These are phyloP conservation scores for Thoreauomyces humboldtii DNA, from an alignment of 192 early-diverging fungal species.

Conservation along the genomic window DNA sequence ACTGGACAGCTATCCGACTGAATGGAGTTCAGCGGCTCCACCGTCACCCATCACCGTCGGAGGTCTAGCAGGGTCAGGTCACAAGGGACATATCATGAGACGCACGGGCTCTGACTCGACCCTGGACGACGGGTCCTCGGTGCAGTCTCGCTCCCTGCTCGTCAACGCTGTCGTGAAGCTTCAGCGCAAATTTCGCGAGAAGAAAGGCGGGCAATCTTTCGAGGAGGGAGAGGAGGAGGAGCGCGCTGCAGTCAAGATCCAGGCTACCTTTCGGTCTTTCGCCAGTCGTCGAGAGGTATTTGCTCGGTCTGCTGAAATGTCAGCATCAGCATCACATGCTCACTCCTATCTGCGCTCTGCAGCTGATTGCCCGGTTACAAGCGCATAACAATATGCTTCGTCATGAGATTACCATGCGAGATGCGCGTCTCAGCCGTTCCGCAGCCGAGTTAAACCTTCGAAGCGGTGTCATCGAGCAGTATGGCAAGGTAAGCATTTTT, in stretches of 20 bases:
- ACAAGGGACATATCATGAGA: background rate
- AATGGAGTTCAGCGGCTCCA: background rate
- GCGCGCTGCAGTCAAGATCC: slow-evolving; percentile 19
- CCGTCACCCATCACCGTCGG: background rate
- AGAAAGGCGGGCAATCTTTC: background rate
- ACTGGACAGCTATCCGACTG: slow-evolving; percentile 7
- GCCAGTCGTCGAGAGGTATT: slow-evolving; percentile 10
- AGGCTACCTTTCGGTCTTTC: slow-evolving; percentile 18
- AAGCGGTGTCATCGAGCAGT: slow-evolving; percentile 16
- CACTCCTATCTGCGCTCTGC: background rate
- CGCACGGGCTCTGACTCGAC: background rate
- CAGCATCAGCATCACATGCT: background rate
- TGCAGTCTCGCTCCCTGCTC: too few relatives aligned
- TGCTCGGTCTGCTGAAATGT: background rate
- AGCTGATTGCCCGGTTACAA: slow-evolving; percentile 2
- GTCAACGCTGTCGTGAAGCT: slow-evolving; percentile 15
- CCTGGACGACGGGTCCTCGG: too few relatives aligned
- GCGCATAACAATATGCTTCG: slow-evolving; percentile 13
- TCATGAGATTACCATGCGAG: slow-evolving; percentile 1
- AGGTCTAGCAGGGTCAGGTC: background rate
- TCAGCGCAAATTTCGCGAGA: slow-evolving; percentile 15
- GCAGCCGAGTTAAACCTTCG: slow-evolving; percentile 5
- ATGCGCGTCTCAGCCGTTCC: background rate
- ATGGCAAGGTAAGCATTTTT: slow-evolving; percentile 6
- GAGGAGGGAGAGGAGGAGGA: background rate